A percentile compares a stretch with the other conserved stretches of the same genome.
These are phyloP conservation scores for Nelumbo lutea DNA, from an alignment of 164 flowering plant genomes.

Conservation along the genomic window DNA sequence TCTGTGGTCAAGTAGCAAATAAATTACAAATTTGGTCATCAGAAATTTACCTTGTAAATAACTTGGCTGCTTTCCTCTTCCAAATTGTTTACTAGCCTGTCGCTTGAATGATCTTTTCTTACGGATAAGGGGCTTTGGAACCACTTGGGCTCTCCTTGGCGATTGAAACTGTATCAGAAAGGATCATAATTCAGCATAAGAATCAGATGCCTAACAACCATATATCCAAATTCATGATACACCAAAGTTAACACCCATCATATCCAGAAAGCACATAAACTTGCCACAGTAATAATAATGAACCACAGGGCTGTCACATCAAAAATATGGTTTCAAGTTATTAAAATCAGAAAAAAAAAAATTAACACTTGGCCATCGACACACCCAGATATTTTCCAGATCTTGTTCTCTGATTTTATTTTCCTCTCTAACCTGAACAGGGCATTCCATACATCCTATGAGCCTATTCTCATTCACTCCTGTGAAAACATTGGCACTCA, in stretches of 20 bases:
- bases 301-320: neutral
- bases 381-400: neutral
- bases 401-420: too few species aligned
- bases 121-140: constrained; percentile 44
- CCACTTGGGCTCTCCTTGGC: constrained; percentile 38
- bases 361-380: neutral
- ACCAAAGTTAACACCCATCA: neutral
- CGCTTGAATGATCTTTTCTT: constrained; percentile 62
- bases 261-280: neutral
- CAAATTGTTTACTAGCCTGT: constrained; percentile 32
- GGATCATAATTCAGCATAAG: constrained; percentile 10
- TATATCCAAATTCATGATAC: neutral
- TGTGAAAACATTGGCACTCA: neutral
- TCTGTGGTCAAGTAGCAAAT: too few species aligned
- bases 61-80: constrained; percentile 45
- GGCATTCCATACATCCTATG: neutral
- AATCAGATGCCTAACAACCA: neutral
- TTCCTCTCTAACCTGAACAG: too few species aligned
- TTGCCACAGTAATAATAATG: neutral
- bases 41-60: constrained; percentile 37
- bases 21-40: neutral
- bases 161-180: constrained; percentile 40
- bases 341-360: neutral
- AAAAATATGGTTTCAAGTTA: neutral
- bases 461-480: neutral